phyloP scores from a whole-genome alignment of 768 basidiomycete species.

The Lactarius quietus region DNA sequence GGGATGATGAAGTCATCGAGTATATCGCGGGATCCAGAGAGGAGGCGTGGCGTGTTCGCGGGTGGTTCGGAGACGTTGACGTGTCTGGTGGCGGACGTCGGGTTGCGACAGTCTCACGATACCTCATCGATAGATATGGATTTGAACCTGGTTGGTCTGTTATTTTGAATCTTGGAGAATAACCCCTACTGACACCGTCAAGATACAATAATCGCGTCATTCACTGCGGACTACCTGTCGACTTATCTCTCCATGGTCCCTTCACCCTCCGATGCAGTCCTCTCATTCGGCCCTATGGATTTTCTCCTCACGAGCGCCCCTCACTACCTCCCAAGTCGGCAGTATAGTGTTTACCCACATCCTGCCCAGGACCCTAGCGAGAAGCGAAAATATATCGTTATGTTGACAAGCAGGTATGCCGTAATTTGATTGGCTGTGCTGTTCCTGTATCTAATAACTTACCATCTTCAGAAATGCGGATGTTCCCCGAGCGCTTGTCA shows the following conservation, averaged over 20 bases:
- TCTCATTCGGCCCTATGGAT: slow-evolving; percentile 82
- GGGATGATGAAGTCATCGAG: slow-evolving; percentile 78
- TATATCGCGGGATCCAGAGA: slow-evolving; percentile 74
- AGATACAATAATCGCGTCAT: slow-evolving; percentile 73
- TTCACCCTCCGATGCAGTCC: slow-evolving; percentile 65
- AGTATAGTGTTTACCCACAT: slow-evolving; percentile 74
- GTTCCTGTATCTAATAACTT: not conserved
- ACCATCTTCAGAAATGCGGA: slow-evolving; percentile 65
- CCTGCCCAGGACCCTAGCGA: slow-evolving; percentile 76
- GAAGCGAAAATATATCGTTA: slow-evolving; percentile 69
- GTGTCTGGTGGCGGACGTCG: slow-evolving; percentile 58
- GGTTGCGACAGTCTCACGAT: slow-evolving; percentile 64
- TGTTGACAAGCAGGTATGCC: slow-evolving; percentile 62
- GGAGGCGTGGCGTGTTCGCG: slow-evolving; percentile 66
- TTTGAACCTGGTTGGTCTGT: slow-evolving; percentile 61
- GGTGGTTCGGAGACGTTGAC: slow-evolving; percentile 84
- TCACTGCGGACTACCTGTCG: slow-evolving; percentile 74
- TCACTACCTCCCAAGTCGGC: slow-evolving; percentile 68
- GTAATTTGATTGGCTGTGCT: not conserved
- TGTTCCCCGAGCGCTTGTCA: slow-evolving; percentile 76
- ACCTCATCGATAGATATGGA: slow-evolving; percentile 76
- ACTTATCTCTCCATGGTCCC: slow-evolving; percentile 76
- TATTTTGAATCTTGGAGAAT: not conserved
- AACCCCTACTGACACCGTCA: slow-evolving; percentile 5
- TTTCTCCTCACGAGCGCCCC: slow-evolving; percentile 69